Conservation (phyloP, 2,329 filamentous ascomycete genomes). For the Cladosporium sp. region DNA sequence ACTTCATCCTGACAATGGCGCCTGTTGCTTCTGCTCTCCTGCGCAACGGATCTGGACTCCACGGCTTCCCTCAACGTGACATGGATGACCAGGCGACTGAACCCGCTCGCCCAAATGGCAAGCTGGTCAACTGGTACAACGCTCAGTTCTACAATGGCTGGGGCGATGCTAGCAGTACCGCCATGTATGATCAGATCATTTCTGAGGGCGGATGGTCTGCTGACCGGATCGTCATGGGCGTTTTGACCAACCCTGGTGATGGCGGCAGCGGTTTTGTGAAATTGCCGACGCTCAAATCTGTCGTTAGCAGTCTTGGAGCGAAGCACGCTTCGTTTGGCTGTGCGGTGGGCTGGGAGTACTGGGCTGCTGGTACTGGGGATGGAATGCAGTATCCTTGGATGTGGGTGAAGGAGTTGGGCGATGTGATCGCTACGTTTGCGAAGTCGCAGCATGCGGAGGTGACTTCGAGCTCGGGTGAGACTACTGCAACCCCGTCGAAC, state of each 20-base stretch:
- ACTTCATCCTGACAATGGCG: constrained; percentile 37
- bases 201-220: constrained; percentile 25
- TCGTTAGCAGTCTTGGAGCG: constrained; percentile 26
- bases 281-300: constrained; percentile 23
- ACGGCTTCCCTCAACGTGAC: constrained; percentile 28
- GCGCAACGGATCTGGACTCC: constrained; percentile 23
- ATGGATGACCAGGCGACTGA: constrained; percentile 28
- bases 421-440: not conserved
- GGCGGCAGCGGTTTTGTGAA: constrained; percentile 32
- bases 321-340: constrained; percentile 31
- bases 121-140: constrained; percentile 34
- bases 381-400: not conserved
- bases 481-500: not conserved
- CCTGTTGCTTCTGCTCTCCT: constrained; percentile 33
- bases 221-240: constrained; percentile 30
- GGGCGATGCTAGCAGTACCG: constrained; percentile 29
- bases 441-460: not conserved
- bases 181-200: constrained; percentile 31
- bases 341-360: constrained; percentile 35
- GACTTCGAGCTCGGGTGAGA: not conserved
- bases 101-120: constrained; percentile 28
- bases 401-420: constrained; percentile 15
- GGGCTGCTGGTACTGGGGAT: constrained; percentile 27
- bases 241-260: constrained; percentile 29
- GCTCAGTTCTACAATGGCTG: constrained; percentile 35